Percentiles rank a stretch among this genome's conserved stretches.
phyloP scores from a whole-genome alignment of 441 rosid species.

The Populus trichocarpa region DNA sequence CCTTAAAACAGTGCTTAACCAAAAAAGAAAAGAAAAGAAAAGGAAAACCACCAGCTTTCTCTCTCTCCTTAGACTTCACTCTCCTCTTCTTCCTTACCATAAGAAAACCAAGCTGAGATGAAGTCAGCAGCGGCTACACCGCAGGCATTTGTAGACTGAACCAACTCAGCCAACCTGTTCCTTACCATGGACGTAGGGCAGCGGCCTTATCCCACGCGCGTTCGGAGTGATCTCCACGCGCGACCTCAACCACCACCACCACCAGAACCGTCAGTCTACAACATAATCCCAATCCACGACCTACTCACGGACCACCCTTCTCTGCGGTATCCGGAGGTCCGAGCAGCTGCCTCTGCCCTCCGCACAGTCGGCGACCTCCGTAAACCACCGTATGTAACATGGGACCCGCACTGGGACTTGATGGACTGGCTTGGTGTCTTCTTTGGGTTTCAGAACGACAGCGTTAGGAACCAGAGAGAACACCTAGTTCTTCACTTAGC shows the following conservation, averaged over 20 bases:
- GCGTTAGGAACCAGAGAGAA: constrained; percentile 80
- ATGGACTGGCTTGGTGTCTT: constrained; percentile 73
- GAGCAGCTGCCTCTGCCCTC: constrained; percentile 76
- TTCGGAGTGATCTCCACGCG: constrained; percentile 25
- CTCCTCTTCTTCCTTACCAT: neutral
- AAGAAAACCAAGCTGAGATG: neutral
- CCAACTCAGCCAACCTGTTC: neutral
- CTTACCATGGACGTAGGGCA: constrained; percentile 23
- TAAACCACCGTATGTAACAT: constrained; percentile 48
- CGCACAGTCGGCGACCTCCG: constrained; percentile 66
- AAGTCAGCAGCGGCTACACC: neutral
- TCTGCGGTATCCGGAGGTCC: constrained; percentile 84
- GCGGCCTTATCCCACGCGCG: constrained; percentile 22
- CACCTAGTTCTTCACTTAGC: constrained; percentile 84
- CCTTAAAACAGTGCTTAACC: neutral
- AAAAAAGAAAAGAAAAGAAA: too few species aligned
- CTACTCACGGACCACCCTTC: constrained; percentile 92
- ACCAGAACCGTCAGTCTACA: constrained; percentile 35
- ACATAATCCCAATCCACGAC: constrained; percentile 84
- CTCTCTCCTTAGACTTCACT: neutral
- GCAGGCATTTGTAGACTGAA: neutral
- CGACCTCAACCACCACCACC: constrained; percentile 19
- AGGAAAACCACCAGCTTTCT: neutral
- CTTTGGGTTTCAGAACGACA: constrained; percentile 77
- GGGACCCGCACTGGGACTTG: constrained; percentile 65